Base-by-base conservation (phyloP, 306 rosid species). In the Quercus glauca region DNA sequence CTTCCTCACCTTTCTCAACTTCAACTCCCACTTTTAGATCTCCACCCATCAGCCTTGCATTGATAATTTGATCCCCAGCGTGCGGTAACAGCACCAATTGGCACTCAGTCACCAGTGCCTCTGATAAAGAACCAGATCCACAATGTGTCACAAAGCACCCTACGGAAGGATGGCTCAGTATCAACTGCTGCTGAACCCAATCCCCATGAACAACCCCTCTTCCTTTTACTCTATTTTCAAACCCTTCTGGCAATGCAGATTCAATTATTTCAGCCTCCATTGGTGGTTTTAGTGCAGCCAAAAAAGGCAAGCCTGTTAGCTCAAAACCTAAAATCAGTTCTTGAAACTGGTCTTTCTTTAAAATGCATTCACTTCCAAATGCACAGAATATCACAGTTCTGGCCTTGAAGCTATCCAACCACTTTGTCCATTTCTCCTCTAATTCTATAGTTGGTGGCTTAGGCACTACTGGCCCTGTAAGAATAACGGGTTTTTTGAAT, bases 111-210 rank as follows among this genome's bases (percentile, higher is more conserved):
- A 77, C 51, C 55, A 86, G 4, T 1, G 76, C 85, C 83, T 86
- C 87, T 15, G 53, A 23, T 31, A 80, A 28, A 5, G 89, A 83
- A 45, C 85, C 85, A 0, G 85, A 58, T 26, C 89, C 89, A 41
- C 85, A 83, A 56, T 86, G 89, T 0, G 89, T 86, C 17, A 86
- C 81, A 57, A 83, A 83, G 83, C 87, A 86, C 20, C 87, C 89
- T 7, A 86, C 78, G 1, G 85, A 83, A 31, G 85, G 85, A 55
- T 86, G 87, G 53, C 52, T 71, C 74, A 86, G 60, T 23, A 86
- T 80, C 26, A 70, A 25, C 49, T 79, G 83, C 28, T 86, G 87
- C 45, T 86, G 85, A 25, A 86, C 78, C 89, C 89, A 86, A 29
- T 81, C 85, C 1, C 75, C 85, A 45, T 65, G 23, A 25, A 86